phyloP scores from a whole-genome alignment of 306 rosid species.

The Astragalus membranaceus region DNA sequence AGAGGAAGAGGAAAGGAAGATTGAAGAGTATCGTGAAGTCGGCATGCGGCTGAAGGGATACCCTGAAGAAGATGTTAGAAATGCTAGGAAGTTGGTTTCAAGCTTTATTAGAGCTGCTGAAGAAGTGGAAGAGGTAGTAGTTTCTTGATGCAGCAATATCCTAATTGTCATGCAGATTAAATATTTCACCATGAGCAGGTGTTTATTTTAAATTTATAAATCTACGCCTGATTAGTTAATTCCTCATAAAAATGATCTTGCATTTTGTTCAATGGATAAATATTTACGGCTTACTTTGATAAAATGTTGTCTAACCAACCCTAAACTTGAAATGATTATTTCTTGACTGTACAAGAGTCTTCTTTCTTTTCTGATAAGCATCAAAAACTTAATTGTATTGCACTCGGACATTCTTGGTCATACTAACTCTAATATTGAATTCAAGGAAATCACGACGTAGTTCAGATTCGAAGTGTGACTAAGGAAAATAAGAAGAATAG shows the following conservation, averaged over 20 bases:
- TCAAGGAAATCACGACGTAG: not conserved
- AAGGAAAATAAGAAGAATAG: not conserved
- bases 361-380: not conserved
- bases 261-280: slow-evolving; percentile 4
- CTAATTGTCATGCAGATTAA: not conserved
- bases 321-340: not conserved
- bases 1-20: slow-evolving; percentile 76
- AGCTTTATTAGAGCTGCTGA: slow-evolving; percentile 75
- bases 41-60: slow-evolving; percentile 74
- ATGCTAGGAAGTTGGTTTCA: slow-evolving; percentile 69
- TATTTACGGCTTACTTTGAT: not conserved
- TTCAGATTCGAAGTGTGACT: not conserved
- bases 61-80: slow-evolving; percentile 71
- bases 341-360: not conserved
- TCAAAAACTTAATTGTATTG: not conserved
- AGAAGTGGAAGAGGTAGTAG: slow-evolving; percentile 89
- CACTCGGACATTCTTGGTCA: not conserved
- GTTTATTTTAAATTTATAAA: slow-evolving; percentile 4
- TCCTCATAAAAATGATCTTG: not conserved
- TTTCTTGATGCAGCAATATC: not conserved
- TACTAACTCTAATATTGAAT: not conserved
- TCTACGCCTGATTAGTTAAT: not conserved
- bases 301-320: not conserved
- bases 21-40: slow-evolving; percentile 78
- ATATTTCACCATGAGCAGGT: not conserved